Conservation (phyloP, 257 asterid species). For the Plantago ovata region DNA sequence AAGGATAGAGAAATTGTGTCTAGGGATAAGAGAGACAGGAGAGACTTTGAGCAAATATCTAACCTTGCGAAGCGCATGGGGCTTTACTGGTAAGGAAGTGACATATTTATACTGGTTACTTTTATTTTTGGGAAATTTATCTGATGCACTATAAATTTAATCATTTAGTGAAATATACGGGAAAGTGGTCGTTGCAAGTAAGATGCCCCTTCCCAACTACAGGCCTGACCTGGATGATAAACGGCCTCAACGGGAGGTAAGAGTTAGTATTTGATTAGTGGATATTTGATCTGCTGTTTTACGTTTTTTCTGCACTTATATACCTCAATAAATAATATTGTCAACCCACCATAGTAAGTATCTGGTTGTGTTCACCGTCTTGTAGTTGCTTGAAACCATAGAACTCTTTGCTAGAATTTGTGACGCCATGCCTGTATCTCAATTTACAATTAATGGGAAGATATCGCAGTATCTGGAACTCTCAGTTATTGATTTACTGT, state of each 20-base stretch:
- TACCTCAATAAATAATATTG: not conserved
- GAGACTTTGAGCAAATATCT: conserved; percentile 90
- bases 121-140: conserved; percentile 15
- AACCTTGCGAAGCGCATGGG: conserved; percentile 92
- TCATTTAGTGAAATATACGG: conserved; percentile 71
- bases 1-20: conserved; percentile 81
- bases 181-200: conserved; percentile 87
- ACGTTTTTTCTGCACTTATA: conserved; percentile 6
- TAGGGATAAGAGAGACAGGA: conserved; percentile 83
- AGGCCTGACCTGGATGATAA: conserved; percentile 95
- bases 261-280: conserved; percentile 12
- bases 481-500: not conserved
- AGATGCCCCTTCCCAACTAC: conserved; percentile 90
- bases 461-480: too few species aligned
- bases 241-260: conserved; percentile 96
- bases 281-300: conserved; percentile 1
- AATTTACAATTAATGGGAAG: too few species aligned
- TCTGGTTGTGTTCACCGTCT: too few species aligned
- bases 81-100: conserved; percentile 58
- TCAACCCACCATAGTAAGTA: not conserved
- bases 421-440: too few species aligned
- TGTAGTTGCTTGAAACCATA: too few species aligned
- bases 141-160: conserved; percentile 19
- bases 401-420: too few species aligned
- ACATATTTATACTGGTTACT: conserved; percentile 13